Conservation (phyloP, 225 moss, liverwort and hornwort genomes). For the Sphagnum contortum region DNA sequence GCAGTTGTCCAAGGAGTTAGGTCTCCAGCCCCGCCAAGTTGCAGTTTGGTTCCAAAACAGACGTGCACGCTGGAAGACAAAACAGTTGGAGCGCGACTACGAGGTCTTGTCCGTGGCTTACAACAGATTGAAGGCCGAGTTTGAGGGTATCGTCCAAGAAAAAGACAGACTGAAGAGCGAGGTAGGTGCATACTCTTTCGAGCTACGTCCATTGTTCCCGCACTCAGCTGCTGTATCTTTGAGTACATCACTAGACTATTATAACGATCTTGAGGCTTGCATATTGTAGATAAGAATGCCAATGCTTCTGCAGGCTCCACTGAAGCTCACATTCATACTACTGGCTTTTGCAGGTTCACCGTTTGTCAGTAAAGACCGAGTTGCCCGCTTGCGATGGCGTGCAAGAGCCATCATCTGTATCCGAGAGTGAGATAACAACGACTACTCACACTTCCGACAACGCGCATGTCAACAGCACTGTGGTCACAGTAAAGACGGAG, state of each 20-base stretch:
- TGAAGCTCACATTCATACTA: too few species aligned
- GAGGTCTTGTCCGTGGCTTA: conserved; percentile 73
- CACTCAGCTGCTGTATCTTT: too few species aligned
- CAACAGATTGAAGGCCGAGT: conserved; percentile 61
- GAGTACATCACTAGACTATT: too few species aligned
- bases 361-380: conserved; percentile 20
- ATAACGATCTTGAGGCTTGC: too few species aligned
- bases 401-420: conserved; percentile 11
- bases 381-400: conserved; percentile 9
- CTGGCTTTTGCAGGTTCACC: conserved; percentile 18
- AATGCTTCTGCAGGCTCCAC: too few species aligned
- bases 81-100: conserved; percentile 88
- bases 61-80: conserved; percentile 91
- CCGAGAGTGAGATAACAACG: conserved; percentile 18
- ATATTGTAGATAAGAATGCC: too few species aligned
- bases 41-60: conserved; percentile 99
- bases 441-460: background rate
- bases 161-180: conserved; percentile 53
- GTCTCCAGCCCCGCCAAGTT: conserved; percentile 84
- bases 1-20: conserved; percentile 84
- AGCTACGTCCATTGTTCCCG: too few species aligned
- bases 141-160: conserved; percentile 38
- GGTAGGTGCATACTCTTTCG: conserved; percentile 16
- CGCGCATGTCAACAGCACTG: background rate
- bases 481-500: background rate